phyloP scores from a whole-genome alignment of 2,329 filamentous ascomycete genomes.

The Cladophialophora carrionii region DNA sequence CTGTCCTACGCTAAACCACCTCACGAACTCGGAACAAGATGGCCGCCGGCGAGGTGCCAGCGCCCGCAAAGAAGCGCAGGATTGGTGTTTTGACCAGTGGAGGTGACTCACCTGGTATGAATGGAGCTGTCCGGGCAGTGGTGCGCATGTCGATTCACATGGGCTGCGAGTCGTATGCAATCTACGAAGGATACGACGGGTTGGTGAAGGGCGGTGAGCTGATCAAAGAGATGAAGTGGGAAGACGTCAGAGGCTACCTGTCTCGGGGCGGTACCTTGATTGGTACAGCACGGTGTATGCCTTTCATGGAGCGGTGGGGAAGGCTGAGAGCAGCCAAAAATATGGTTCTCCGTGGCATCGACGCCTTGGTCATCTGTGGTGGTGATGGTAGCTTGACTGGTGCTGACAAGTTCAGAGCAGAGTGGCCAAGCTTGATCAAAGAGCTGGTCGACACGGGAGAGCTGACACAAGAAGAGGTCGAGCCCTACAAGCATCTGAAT shows the following conservation, averaged over 20 bases:
- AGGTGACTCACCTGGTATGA: conserved; percentile 94
- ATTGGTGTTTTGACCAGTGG: conserved; percentile 94
- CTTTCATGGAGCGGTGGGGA: conserved; percentile 85
- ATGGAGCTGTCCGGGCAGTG: conserved; percentile 83
- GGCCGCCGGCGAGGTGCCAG: conserved; percentile 34
- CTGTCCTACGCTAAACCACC: conserved; percentile 3
- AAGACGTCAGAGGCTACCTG: conserved; percentile 91
- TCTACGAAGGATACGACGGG: conserved; percentile 96
- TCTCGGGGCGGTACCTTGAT: conserved; percentile 95
- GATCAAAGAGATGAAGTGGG: conserved; percentile 86
- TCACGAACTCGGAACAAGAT: conserved; percentile 32
- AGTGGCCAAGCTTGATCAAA: conserved; percentile 85
- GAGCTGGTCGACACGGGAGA: conserved; percentile 79
- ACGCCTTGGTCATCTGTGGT: conserved; percentile 94
- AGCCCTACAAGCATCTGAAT: conserved; percentile 83
- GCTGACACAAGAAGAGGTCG: conserved; percentile 70
- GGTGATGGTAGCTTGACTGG: conserved; percentile 96
- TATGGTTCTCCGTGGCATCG: conserved; percentile 88
- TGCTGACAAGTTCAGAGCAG: conserved; percentile 86
- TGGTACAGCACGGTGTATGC: conserved; percentile 89
- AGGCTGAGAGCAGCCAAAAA: conserved; percentile 88
- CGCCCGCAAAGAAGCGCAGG: conserved; percentile 58
- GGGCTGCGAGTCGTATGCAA: conserved; percentile 75
- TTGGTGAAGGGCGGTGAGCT: conserved; percentile 85
- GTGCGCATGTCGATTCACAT: conserved; percentile 89